A percentile compares a stretch with the other conserved stretches of the same genome.
These are phyloP conservation scores for Russula sp. DNA, from an alignment of 768 basidiomycete genomes.

Conservation along the genomic window DNA sequence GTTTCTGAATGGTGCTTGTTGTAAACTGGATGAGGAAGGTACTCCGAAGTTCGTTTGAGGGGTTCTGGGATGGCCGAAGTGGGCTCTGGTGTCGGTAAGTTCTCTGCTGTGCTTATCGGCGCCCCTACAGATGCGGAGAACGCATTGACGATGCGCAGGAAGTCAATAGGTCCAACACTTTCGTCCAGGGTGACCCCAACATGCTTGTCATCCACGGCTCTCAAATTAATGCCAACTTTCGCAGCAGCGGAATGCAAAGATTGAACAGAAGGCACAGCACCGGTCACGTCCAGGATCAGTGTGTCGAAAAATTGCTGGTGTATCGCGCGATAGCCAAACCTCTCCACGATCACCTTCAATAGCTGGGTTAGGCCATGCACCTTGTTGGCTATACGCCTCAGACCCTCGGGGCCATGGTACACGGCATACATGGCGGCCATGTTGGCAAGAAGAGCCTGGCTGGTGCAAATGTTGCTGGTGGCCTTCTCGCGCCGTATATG, in stretches of 20 bases:
- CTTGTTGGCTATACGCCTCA: slow-evolving; percentile 79
- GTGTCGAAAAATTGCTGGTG: slow-evolving; percentile 91
- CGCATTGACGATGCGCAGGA: slow-evolving; percentile 72
- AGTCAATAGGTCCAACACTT: slow-evolving; percentile 69
- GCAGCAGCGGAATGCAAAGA: slow-evolving; percentile 65
- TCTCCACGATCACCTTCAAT: slow-evolving; percentile 59
- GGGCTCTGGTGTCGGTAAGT: slow-evolving; percentile 38
- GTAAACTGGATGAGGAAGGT: slow-evolving; percentile 85
- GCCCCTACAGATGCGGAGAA: slow-evolving; percentile 64
- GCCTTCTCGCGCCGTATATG: slow-evolving; percentile 98
- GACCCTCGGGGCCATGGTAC: slow-evolving; percentile 88
- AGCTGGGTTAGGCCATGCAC: slow-evolving; percentile 86
- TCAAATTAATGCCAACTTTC: slow-evolving; percentile 73
- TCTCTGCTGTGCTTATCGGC: slow-evolving; percentile 40
- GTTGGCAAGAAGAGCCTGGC: slow-evolving; percentile 95
- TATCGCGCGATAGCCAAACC: slow-evolving; percentile 65
- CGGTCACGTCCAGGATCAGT: slow-evolving; percentile 67
- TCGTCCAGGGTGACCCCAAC: slow-evolving; percentile 94
- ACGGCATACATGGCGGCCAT: slow-evolving; percentile 99
- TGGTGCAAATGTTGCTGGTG: slow-evolving; percentile 97
- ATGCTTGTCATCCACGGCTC: slow-evolving; percentile 61
- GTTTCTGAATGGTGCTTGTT: slow-evolving; percentile 98
- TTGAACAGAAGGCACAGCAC: slow-evolving; percentile 47
- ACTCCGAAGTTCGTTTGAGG: slow-evolving; percentile 58
- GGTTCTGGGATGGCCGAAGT: slow-evolving; percentile 44